phyloP scores from a whole-genome alignment of 2,329 filamentous ascomycete species.

The Keithomyces neogunnii region DNA sequence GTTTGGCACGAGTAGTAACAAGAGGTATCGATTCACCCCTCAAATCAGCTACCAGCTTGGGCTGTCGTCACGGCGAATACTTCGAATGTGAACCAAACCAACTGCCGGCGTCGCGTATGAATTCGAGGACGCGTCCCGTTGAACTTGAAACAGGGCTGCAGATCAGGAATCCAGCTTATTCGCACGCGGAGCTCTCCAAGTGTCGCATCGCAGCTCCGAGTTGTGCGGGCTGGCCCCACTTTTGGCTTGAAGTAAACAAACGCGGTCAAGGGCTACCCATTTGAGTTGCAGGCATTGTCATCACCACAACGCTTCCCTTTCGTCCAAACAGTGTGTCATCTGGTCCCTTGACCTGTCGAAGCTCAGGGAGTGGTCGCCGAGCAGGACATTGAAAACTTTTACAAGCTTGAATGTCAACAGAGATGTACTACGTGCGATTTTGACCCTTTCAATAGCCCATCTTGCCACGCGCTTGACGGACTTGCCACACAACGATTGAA shows the following conservation, averaged over 20 bases:
- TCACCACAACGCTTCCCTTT: background rate
- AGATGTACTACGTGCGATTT: conserved; percentile 4
- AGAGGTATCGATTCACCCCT: too few relatives aligned
- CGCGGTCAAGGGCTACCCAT: conserved; percentile 11
- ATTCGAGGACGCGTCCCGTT: too few relatives aligned
- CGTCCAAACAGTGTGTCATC: background rate
- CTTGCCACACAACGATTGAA: background rate
- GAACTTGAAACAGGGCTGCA: too few relatives aligned
- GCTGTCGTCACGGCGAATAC: too few relatives aligned
- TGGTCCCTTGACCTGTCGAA: background rate
- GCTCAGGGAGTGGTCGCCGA: background rate
- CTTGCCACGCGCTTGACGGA: conserved; percentile 8
- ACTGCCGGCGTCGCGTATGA: too few relatives aligned
- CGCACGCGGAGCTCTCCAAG: background rate
- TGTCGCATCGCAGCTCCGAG: background rate
- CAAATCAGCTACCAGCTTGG: too few relatives aligned
- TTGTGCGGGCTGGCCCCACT: conserved; percentile 5
- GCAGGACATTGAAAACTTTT: background rate
- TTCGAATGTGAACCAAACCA: too few relatives aligned
- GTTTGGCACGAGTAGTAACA: too few relatives aligned
- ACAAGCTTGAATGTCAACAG: background rate
- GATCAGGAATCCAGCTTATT: too few relatives aligned
- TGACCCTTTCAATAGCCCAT: background rate
- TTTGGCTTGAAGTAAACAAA: conserved; percentile 22
- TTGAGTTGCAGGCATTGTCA: background rate